These are phyloP conservation scores for Chrysanthemum makinoi DNA, from an alignment of 129 eudicot genomes.

Conservation along the genomic window DNA sequence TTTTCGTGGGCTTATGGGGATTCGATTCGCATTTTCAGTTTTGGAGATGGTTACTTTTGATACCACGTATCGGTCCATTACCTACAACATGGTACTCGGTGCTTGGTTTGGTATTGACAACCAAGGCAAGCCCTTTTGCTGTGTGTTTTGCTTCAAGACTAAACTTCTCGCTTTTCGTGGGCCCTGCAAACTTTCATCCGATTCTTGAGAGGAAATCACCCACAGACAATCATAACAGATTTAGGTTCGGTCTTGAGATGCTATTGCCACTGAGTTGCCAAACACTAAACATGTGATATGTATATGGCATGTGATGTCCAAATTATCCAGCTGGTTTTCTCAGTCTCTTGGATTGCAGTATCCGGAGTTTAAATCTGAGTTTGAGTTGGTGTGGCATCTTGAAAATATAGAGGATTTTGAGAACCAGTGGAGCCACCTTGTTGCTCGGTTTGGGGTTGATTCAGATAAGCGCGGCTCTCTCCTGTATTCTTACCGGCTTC, in stretches of 20 bases:
- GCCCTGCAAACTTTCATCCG: conserved; percentile 65
- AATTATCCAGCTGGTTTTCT: conserved; percentile 74
- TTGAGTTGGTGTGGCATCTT: conserved; percentile 57
- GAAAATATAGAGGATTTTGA: conserved; percentile 74
- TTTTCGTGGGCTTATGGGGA: conserved; percentile 74
- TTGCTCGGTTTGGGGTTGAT: conserved; percentile 56
- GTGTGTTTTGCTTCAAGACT: conserved; percentile 77
- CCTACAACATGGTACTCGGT: conserved; percentile 64
- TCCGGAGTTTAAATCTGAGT: conserved; percentile 60
- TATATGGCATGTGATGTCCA: conserved; percentile 58
- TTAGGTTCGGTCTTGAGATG: conserved; percentile 70
- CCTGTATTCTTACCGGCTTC: conserved; percentile 49
- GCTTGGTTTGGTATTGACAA: conserved; percentile 82
- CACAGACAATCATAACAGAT: conserved; percentile 76
- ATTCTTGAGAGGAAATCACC: conserved; percentile 64
- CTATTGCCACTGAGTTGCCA: conserved; percentile 62
- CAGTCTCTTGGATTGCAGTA: conserved; percentile 52
- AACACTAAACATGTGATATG: conserved; percentile 62
- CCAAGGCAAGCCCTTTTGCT: conserved; percentile 62
- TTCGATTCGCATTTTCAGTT: conserved; percentile 57
- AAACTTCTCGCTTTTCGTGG: conserved; percentile 61
- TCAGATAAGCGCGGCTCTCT: conserved; percentile 66
- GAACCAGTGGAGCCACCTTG: conserved; percentile 74
- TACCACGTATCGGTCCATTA: conserved; percentile 68
- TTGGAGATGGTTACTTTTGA: conserved; percentile 81